Base-by-base conservation (phyloP, 2,329 filamentous ascomycete genomes). In the Harringtonia aguacate region DNA sequence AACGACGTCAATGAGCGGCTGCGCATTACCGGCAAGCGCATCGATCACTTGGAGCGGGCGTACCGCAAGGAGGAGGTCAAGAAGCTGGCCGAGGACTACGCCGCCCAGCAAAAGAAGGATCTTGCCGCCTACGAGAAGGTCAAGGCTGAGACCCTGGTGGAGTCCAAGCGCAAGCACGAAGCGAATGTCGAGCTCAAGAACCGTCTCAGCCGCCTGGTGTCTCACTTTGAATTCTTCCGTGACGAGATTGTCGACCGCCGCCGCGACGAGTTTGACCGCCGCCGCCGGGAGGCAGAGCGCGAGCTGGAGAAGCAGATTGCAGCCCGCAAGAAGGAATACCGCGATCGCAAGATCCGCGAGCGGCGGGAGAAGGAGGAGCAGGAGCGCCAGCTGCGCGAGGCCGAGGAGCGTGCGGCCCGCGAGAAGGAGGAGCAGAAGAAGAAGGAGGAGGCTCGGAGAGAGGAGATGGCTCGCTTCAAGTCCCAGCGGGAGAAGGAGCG, bases 11-110 rank as follows among this genome's bases (percentile, higher is more conserved):
- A 85, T 51, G 88, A 95, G 67, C 87, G 85, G 61, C 78, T 97
- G 43, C 83, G 88, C 56, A 79, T 94, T 56, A 94, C 89, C 48
- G 87, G 84, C 62, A 97, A 95, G 78, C 84, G 92, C 52, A 86
- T 95, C 56, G 92, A 98, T 60, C 90, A 98, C 67, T 70, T 98
- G 55, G 92, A 98, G 72, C 86, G 92, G 69, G 92, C 92, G 31
- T 94, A 94, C 76, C 83, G 92, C 57, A 86, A 90, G 63, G 92
- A 97, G 68, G 92, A 98, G 66, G 69, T 83, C 58, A 95, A 95
- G 77, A 90, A 95, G 66, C 70, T 97, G 47, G 71, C 80, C 46
- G 79, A 81, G 41, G 92, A 98, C 58, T 95, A 94, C 59, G 83
- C 85, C 51, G 72, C 70, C 55, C 92, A 98, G 67, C 81, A 82